These are phyloP conservation scores for Pilaira anomala DNA, from an alignment of 192 early-diverging fungal genomes.

Conservation along the genomic window DNA sequence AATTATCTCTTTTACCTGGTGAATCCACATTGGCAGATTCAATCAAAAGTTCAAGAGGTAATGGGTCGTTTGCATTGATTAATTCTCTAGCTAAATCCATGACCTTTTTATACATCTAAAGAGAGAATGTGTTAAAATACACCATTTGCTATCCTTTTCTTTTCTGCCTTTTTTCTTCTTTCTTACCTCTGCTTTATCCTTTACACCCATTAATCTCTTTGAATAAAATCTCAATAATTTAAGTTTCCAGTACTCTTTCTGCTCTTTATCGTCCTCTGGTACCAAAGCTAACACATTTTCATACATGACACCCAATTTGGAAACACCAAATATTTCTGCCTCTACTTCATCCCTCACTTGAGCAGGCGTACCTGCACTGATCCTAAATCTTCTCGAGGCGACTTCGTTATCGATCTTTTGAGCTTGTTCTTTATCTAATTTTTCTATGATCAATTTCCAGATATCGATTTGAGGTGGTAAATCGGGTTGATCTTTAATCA, in stretches of 20 bases:
- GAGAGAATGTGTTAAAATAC: neutral
- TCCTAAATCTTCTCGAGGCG: slow-evolving; percentile 58
- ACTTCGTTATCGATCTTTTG: slow-evolving; percentile 59
- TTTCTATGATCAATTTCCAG: slow-evolving; percentile 29
- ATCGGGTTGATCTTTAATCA: slow-evolving; percentile 28
- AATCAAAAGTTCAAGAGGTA: slow-evolving; percentile 49
- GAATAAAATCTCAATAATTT: slow-evolving; percentile 25
- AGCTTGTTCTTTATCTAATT: slow-evolving; percentile 35
- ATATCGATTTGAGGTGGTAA: slow-evolving; percentile 37
- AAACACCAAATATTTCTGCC: slow-evolving; percentile 61
- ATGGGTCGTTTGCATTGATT: slow-evolving; percentile 25
- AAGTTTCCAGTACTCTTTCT: slow-evolving; percentile 14
- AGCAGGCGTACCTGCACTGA: slow-evolving; percentile 62
- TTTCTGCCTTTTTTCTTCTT: too few relatives aligned
- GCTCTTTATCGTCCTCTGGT: neutral
- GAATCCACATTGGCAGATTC: slow-evolving; percentile 40
- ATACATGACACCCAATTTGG: slow-evolving; percentile 35
- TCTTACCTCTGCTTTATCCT: slow-evolving; percentile 17
- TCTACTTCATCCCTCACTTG: slow-evolving; percentile 60
- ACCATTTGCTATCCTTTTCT: neutral
- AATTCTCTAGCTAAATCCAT: slow-evolving; percentile 32
- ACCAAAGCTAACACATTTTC: slow-evolving; percentile 16
- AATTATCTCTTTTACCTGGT: too few relatives aligned
- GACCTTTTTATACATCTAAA: slow-evolving; percentile 38
- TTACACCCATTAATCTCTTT: slow-evolving; percentile 2